Percentiles rank a stretch among this genome's conserved stretches.
Conservation (phyloP, 2,329 filamentous ascomycete species). For the Hypomyces perniciosus region DNA sequence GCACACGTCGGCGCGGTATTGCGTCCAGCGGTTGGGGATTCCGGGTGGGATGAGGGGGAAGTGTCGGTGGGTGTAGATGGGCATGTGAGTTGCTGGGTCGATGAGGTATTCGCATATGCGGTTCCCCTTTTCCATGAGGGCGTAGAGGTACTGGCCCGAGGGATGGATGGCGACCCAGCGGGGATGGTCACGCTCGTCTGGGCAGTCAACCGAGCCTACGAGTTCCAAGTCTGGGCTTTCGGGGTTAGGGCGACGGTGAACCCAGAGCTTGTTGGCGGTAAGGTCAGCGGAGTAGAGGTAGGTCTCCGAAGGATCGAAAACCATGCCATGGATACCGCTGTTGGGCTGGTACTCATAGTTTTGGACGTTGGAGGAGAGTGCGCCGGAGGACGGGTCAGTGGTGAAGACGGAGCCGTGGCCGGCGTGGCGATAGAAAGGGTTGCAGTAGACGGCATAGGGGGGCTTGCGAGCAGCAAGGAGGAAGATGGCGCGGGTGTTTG, state of each 20-base stretch:
- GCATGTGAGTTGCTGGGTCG: slow-evolving; percentile 65
- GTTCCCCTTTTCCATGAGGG: slow-evolving; percentile 86
- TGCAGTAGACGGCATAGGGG: slow-evolving; percentile 79
- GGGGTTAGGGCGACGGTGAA: slow-evolving; percentile 57
- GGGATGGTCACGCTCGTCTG: slow-evolving; percentile 67
- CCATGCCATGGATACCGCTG: slow-evolving; percentile 76
- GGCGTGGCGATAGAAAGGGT: slow-evolving; percentile 83
- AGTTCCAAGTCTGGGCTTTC: slow-evolving; percentile 55
- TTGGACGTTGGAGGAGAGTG: slow-evolving; percentile 59
- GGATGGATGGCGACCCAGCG: slow-evolving; percentile 85
- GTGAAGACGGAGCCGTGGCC: slow-evolving; percentile 75
- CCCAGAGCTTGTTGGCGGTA: slow-evolving; percentile 76
- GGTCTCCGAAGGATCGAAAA: slow-evolving; percentile 66
- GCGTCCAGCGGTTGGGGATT: slow-evolving; percentile 46
- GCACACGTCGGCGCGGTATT: slow-evolving; percentile 84
- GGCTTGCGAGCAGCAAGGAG: slow-evolving; percentile 71
- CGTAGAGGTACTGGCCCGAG: slow-evolving; percentile 72
- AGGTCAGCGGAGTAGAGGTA: slow-evolving; percentile 78
- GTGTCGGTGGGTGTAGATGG: slow-evolving; percentile 69
- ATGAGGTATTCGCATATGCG: slow-evolving; percentile 75
- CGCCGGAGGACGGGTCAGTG: slow-evolving; percentile 46
- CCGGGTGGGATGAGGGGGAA: slow-evolving; percentile 78
- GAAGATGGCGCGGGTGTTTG: slow-evolving; percentile 86
- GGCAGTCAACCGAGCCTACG: slow-evolving; percentile 67
- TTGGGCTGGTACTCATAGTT: slow-evolving; percentile 66